Base-by-base conservation (phyloP, 257 asterid genomes). In the Plectranthus barbatus region DNA sequence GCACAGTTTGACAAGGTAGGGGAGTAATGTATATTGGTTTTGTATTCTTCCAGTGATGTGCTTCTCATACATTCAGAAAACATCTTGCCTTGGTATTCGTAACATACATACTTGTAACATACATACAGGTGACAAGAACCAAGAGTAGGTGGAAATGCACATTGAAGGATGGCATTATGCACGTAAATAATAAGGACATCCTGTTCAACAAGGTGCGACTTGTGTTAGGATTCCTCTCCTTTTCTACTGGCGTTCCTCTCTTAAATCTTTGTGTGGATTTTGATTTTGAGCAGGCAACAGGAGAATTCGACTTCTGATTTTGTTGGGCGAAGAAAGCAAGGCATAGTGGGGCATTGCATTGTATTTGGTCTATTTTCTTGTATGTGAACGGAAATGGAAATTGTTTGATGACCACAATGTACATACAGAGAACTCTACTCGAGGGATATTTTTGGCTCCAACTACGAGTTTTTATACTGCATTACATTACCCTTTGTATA, bases 101-200 rank as follows among this genome's bases (percentile, higher is more conserved):
- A 57, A 64, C 33, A 36, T 20, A n/a, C 13, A 23, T 13, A 21
- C 55, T 67, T 70, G 56, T 48, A 37, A 50, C n/a, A n/a, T n/a
- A 26, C 57, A 45, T 69, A 48, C 58, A 91, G 96, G 98, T 91
- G 64, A 91, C 98, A 9, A 87, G 98, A 60, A 88, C 98, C 68
- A 91, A 91, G 90, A 91, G 95, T 88, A 81, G 84, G 88, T 91
- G 98, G 98, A 91, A 91, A 47, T 91, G 96, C 90, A 83, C 84
- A 26, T 71, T 91, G 70, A 88, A 88, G 85, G 88, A 86, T 70
- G 98, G 98, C 50, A 84, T 91, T 61, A 91, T 91, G 98, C 98
- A 86, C 82, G 86, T 91, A 81, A 88, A 88, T 71, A 83, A 88
- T 17, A 86, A 88, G 69, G 98, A 91, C 79, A 79, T 91, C 55